These are phyloP conservation scores for Rhodotorula toruloides DNA, from an alignment of 768 basidiomycete species.

Conservation along the genomic window DNA sequence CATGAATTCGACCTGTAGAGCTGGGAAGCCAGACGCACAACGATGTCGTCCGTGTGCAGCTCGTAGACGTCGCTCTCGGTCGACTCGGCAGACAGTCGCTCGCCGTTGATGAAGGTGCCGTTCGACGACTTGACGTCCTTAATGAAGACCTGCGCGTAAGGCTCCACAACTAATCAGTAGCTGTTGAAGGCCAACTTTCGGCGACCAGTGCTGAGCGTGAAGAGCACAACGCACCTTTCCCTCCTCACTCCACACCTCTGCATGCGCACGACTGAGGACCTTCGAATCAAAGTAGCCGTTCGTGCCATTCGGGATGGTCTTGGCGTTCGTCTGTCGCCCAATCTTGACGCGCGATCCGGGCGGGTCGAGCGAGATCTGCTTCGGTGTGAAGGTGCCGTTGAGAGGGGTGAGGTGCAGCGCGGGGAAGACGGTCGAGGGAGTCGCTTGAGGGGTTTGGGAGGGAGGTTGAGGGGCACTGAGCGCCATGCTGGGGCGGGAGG, in stretches of 20 bases:
- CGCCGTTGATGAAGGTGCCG: constrained; percentile 96
- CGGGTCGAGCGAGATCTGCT: constrained; percentile 73
- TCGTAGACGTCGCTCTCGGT: constrained; percentile 88
- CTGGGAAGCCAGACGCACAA: constrained; percentile 57
- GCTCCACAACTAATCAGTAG: background rate
- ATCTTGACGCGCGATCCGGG: constrained; percentile 56
- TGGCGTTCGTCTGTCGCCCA: constrained; percentile 90
- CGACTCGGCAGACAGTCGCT: constrained; percentile 81
- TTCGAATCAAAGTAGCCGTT: constrained; percentile 98
- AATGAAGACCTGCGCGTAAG: constrained; percentile 75
- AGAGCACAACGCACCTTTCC: constrained; percentile 62
- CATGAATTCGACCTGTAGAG: background rate
- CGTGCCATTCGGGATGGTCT: constrained; percentile 80
- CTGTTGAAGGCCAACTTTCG: background rate
- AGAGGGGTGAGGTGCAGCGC: constrained; percentile 69
- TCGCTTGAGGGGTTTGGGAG: no score
- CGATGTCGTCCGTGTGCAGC: constrained; percentile 89
- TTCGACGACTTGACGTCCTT: constrained; percentile 98
- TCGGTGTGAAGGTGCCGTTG: constrained; percentile 89
- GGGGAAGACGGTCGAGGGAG: constrained; percentile 48
- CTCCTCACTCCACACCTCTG: constrained; percentile 91
- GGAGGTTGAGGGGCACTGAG: no score
- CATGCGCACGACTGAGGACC: constrained; percentile 86
- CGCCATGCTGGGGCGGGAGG: no score
- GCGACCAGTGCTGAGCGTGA: constrained; percentile 4